A percentile compares a stretch with the other conserved stretches of the same genome.
These are phyloP conservation scores for Spathaspora arborariae DNA, from an alignment of 805 yeast genomes.

Conservation along the genomic window DNA sequence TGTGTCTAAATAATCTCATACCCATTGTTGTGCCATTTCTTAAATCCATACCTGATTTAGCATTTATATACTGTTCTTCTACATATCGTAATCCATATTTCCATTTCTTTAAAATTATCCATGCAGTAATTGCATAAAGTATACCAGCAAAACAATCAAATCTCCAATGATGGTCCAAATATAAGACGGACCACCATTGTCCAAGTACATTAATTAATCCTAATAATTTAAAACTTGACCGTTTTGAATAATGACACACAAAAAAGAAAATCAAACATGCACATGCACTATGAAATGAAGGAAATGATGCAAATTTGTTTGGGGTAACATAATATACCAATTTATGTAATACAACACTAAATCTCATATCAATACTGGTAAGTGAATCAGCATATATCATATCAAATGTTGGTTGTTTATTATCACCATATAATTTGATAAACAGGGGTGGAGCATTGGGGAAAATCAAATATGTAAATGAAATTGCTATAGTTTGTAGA, in stretches of 20 bases:
- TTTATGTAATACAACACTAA: constrained; percentile 58
- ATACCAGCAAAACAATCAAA: constrained; percentile 57
- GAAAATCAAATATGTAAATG: constrained; percentile 54
- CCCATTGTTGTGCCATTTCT: constrained; percentile 51
- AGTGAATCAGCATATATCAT: constrained; percentile 75
- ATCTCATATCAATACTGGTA: constrained; percentile 57
- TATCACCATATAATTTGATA: constrained; percentile 56
- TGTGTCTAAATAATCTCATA: constrained; percentile 57
- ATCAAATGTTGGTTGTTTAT: constrained; percentile 52
- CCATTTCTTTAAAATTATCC: constrained; percentile 35
- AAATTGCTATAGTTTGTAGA: constrained; percentile 55
- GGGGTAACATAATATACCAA: constrained; percentile 66
- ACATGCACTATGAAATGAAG: constrained; percentile 64
- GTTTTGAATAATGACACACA: constrained; percentile 36
- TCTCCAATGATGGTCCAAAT: constrained; percentile 70
- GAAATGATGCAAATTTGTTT: constrained; percentile 65
- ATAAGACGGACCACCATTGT: constrained; percentile 77
- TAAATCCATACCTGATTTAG: constrained; percentile 24
- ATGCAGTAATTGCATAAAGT: constrained; percentile 45
- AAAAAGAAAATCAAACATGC: constrained; percentile 49
- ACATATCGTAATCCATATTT: constrained; percentile 22
- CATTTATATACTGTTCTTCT: constrained; percentile 22
- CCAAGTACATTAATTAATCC: constrained; percentile 44
- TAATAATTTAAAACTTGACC: constrained; percentile 29
- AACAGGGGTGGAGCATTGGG: constrained; percentile 81